Percentiles rank a stretch among this genome's conserved stretches.
phyloP scores from a whole-genome alignment of 2,329 filamentous ascomycete genomes.

The Curvularia sp. region DNA sequence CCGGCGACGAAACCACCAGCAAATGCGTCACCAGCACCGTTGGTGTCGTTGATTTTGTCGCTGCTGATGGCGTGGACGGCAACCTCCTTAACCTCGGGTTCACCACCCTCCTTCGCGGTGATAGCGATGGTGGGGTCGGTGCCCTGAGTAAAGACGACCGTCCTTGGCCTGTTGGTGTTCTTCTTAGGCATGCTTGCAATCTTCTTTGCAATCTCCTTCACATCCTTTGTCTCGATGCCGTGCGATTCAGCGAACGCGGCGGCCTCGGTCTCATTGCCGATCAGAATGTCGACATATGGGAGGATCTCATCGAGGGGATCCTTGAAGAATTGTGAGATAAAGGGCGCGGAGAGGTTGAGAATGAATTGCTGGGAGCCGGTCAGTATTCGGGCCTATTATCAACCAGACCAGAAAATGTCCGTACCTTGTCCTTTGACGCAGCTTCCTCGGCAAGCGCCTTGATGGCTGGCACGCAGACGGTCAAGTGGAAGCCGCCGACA shows the following conservation, averaged over 20 bases:
- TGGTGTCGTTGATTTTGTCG: slow-evolving; percentile 90
- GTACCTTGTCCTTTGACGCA: slow-evolving; percentile 82
- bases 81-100: slow-evolving; percentile 74
- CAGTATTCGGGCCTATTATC: slow-evolving; percentile 1
- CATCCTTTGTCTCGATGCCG: slow-evolving; percentile 73
- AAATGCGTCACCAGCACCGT: slow-evolving; percentile 95
- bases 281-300: slow-evolving; percentile 93
- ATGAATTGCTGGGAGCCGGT: slow-evolving; percentile 67
- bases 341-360: slow-evolving; percentile 91
- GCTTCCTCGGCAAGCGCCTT: slow-evolving; percentile 90
- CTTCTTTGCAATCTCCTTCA: slow-evolving; percentile 83
- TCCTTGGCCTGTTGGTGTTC: slow-evolving; percentile 82
- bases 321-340: slow-evolving; percentile 98
- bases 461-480: slow-evolving; percentile 90
- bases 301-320: slow-evolving; percentile 85
- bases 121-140: slow-evolving; percentile 90
- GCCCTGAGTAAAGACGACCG: slow-evolving; percentile 93
- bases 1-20: slow-evolving; percentile 93
- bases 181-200: slow-evolving; percentile 91
- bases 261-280: slow-evolving; percentile 97
- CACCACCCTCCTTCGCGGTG: slow-evolving; percentile 69
- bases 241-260: slow-evolving; percentile 85
- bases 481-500: slow-evolving; percentile 96
- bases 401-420: slow-evolving; percentile 28
- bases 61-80: slow-evolving; percentile 79